These are phyloP conservation scores for Gymnopus androsaceus DNA, from an alignment of 1,284 basidiomycete genomes.

Conservation along the genomic window DNA sequence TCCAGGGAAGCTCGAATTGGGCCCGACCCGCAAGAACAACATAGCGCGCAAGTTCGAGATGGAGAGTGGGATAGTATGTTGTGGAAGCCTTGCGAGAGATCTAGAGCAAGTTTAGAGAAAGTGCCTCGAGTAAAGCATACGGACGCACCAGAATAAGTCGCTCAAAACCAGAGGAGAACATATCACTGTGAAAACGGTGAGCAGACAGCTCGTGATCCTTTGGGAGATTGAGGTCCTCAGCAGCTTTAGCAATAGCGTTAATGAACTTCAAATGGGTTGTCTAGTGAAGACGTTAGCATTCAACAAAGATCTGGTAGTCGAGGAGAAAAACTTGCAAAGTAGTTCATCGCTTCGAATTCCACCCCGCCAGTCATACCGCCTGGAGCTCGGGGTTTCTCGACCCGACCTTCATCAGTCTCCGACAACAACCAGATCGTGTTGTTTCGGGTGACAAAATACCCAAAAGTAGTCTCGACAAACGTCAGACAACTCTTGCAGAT, in stretches of 20 bases:
- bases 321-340: conserved; percentile 73
- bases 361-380: conserved; percentile 99
- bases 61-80: conserved; percentile 89
- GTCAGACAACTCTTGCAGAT: conserved; percentile 86
- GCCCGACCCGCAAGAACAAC: conserved; percentile 62
- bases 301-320: background rate
- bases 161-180: conserved; percentile 88
- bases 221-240: conserved; percentile 63
- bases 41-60: conserved; percentile 89
- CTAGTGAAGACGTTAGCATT: conserved; percentile 42
- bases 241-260: conserved; percentile 71
- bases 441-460: conserved; percentile 96
- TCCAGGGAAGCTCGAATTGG: conserved; percentile 77
- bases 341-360: conserved; percentile 95
- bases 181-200: conserved; percentile 76
- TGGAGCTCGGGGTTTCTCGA: conserved; percentile 91
- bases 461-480: conserved; percentile 97
- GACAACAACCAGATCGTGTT: conserved; percentile 87
- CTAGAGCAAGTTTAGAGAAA: conserved; percentile 41
- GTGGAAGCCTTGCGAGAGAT: conserved; percentile 91
- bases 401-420: conserved; percentile 80
- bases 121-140: background rate
- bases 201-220: conserved; percentile 75
- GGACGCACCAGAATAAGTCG: conserved; percentile 68
- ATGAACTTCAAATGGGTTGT: conserved; percentile 83